A percentile compares a stretch with the other conserved stretches of the same genome.
Conservation (phyloP, 192 early-diverging fungal genomes). For the Dissophora ornata region DNA sequence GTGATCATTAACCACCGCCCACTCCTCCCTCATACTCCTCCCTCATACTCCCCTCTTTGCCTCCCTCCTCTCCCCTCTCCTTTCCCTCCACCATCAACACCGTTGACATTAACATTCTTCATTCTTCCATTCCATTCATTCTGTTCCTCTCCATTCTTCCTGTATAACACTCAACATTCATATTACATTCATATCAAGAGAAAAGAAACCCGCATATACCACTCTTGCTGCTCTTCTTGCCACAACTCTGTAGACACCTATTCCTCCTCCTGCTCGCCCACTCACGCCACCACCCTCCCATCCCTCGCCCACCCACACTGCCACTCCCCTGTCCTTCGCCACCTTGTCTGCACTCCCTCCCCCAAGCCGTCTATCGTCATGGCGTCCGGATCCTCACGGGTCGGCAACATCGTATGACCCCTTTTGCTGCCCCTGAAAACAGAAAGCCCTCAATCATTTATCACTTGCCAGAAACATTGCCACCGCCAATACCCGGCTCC, state of each 20-base stretch:
- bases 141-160: not conserved
- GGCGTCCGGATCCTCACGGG: conserved; percentile 15
- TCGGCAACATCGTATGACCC: conserved; percentile 34
- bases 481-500: too few relatives aligned
- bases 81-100: conserved; percentile 1
- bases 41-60: not conserved
- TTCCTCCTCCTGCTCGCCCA: too few relatives aligned
- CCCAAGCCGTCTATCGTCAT: conserved; percentile 8
- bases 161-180: too few relatives aligned
- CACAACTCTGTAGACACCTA: too few relatives aligned
- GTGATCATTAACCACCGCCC: not conserved
- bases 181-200: conserved; percentile 4
- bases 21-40: not conserved
- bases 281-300: too few relatives aligned
- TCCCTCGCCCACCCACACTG: too few relatives aligned
- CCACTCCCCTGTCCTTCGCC: not conserved
- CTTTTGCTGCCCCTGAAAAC: not conserved
- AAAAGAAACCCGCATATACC: too few relatives aligned
- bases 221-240: too few relatives aligned
- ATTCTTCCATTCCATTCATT: conserved; percentile 10
- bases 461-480: too few relatives aligned
- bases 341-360: not conserved
- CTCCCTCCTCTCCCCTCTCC: not conserved
- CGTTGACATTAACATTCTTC: too few relatives aligned
- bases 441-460: too few relatives aligned